Evolutionary conservation across 148 eudicot genomes (phyloP).

Genomic region (Arbutus unedo): DNA sequence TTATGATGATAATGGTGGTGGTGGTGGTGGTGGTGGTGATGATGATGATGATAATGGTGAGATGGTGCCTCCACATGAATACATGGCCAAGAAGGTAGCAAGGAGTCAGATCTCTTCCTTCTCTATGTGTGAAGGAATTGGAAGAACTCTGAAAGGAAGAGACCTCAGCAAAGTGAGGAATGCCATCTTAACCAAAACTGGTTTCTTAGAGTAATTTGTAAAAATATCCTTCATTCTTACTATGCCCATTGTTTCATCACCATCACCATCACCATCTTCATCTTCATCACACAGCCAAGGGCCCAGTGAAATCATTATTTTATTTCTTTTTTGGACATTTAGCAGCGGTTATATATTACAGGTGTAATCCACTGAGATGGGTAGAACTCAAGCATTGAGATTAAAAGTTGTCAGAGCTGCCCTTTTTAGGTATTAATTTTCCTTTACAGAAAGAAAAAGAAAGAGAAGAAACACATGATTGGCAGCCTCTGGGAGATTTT

Average conservation of each 20-base stretch:
- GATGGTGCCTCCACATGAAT: constrained; percentile 88
- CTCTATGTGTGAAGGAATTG: constrained; percentile 80
- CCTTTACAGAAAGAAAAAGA: background rate
- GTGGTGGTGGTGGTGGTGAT: constrained; percentile 18
- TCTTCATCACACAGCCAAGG: background rate
- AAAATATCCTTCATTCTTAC: background rate
- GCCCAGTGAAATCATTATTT: background rate
- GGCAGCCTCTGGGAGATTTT: constrained; percentile 8
- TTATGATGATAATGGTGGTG: constrained; percentile 19
- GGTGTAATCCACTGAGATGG: background rate
- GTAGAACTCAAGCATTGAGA: background rate
- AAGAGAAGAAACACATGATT: background rate
- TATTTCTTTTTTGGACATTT: background rate
- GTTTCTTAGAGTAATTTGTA: constrained; percentile 52
- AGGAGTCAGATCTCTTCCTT: constrained; percentile 62
- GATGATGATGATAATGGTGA: constrained; percentile 40
- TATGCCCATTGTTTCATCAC: background rate
- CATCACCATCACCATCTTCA: background rate
- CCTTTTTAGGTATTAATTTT: background rate
- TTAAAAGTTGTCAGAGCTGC: constrained; percentile 4
- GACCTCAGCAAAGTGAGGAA: constrained; percentile 78
- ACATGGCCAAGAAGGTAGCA: constrained; percentile 59
- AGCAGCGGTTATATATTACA: background rate
- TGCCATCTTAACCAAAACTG: constrained; percentile 71
- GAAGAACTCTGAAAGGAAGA: constrained; percentile 93